Evolutionary conservation across 2,329 filamentous ascomycete genomes (phyloP).

Genomic region (Fonsecaea pugnacius): DNA sequence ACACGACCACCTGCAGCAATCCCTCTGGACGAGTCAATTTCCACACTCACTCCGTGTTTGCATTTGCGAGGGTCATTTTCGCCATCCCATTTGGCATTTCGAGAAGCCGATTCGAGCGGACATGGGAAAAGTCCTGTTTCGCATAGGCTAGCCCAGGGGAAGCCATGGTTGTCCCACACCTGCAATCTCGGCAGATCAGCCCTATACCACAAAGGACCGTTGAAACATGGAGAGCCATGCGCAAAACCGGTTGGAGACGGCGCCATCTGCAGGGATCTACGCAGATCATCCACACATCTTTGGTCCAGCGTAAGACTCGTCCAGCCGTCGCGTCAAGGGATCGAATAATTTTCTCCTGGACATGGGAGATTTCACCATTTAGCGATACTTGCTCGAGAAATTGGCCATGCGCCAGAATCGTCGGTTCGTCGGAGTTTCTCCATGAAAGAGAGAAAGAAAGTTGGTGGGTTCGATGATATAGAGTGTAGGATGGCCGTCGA

Average conservation of each 20-base stretch:
- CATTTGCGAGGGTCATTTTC: neutral
- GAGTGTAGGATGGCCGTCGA: neutral
- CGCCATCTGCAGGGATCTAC: slow-evolving; percentile 19
- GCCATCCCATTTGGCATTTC: slow-evolving; percentile 5
- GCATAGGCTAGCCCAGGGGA: neutral
- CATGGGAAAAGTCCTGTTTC: slow-evolving; percentile 2
- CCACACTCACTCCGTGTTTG: neutral
- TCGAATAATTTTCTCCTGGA: neutral
- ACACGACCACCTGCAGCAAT: neutral
- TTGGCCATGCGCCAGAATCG: slow-evolving; percentile 3
- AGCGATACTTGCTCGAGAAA: slow-evolving; percentile 13
- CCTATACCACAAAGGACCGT: slow-evolving; percentile 12
- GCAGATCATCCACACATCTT: slow-evolving; percentile 12
- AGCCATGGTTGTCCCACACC: neutral
- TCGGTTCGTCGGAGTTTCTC: neutral
- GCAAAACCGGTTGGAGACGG: slow-evolving; percentile 19
- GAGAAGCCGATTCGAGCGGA: neutral
- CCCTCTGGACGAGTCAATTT: neutral
- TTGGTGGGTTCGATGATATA: neutral
- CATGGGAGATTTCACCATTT: slow-evolving; percentile 12
- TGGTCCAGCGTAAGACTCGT: neutral
- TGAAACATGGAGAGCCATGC: slow-evolving; percentile 19
- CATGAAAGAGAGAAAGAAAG: neutral
- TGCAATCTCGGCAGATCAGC: slow-evolving; percentile 17
- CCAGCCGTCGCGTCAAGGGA: neutral